phyloP scores from a whole-genome alignment of 768 basidiomycete genomes.

The Clitopilus passeckerianus region DNA sequence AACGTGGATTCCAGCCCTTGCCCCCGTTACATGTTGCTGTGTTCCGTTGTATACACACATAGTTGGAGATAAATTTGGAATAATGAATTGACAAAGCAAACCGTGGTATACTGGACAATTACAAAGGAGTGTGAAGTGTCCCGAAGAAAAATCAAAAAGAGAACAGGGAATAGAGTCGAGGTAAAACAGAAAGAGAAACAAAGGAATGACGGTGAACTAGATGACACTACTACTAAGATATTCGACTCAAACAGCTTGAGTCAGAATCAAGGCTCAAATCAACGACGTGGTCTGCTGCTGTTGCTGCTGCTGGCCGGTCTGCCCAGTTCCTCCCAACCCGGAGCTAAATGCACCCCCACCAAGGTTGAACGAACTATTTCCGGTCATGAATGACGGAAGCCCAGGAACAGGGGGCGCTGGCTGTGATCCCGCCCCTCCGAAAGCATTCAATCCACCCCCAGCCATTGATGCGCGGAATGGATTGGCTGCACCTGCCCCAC shows the following conservation, averaged over 20 bases:
- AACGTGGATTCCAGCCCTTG: too few relatives aligned
- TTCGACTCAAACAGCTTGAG: slow-evolving; percentile 3
- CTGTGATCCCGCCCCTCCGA: background rate
- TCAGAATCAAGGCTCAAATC: slow-evolving; percentile 31
- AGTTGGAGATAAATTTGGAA: background rate
- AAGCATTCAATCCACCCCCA: background rate
- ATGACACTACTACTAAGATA: background rate
- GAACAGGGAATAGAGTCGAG: background rate
- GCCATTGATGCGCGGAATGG: slow-evolving; percentile 67
- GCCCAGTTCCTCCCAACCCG: slow-evolving; percentile 12
- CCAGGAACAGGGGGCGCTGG: slow-evolving; percentile 14
- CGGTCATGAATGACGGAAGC: slow-evolving; percentile 8
- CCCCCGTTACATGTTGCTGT: too few relatives aligned
- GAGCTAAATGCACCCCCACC: slow-evolving; percentile 15
- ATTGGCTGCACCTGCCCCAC: slow-evolving; percentile 48
- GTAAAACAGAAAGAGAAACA: background rate
- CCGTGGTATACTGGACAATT: slow-evolving; percentile 3
- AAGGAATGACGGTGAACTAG: background rate
- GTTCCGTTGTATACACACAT: background rate
- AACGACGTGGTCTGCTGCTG: slow-evolving; percentile 33
- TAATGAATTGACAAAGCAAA: slow-evolving; percentile 2
- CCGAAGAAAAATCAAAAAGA: slow-evolving; percentile 10
- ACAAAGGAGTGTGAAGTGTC: slow-evolving; percentile 10
- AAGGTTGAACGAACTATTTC: slow-evolving; percentile 13
- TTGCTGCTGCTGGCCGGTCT: slow-evolving; percentile 34